phyloP scores from a whole-genome alignment of 1,284 basidiomycete species.

The Earliella scabrosa region DNA sequence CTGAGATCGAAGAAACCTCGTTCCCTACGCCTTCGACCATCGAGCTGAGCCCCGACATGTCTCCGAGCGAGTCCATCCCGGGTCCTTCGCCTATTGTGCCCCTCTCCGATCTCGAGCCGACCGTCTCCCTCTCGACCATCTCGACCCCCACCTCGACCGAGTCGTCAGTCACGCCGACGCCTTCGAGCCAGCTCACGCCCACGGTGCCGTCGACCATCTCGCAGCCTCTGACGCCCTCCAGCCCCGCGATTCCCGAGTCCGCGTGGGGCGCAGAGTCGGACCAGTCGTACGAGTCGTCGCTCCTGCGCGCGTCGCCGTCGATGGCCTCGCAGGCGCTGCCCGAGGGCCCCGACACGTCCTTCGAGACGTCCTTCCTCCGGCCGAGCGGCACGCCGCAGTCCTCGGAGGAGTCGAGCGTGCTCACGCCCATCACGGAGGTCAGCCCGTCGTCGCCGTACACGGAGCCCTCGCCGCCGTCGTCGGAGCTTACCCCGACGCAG shows the following conservation, averaged over 20 bases:
- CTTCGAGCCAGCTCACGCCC: conserved; percentile 36
- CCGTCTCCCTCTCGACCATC: conserved; percentile 28
- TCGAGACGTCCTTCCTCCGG: conserved; percentile 53
- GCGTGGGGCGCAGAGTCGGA: conserved; percentile 65
- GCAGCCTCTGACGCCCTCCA: conserved; percentile 30
- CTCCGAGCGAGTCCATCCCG: conserved; percentile 22
- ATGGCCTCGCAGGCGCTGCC: conserved; percentile 57
- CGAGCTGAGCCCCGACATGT: conserved; percentile 6
- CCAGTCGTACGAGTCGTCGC: conserved; percentile 69
- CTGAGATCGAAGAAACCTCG: neutral
- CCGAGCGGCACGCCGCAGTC: conserved; percentile 43
- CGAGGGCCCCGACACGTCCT: conserved; percentile 63
- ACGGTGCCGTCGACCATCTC: conserved; percentile 33
- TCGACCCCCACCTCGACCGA: conserved; percentile 38
- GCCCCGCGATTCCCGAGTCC: conserved; percentile 45
- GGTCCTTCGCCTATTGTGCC: conserved; percentile 33
- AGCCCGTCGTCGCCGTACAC: conserved; percentile 32
- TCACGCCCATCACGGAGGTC: conserved; percentile 42
- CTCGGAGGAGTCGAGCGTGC: conserved; percentile 30
- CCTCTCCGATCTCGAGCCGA: conserved; percentile 23
- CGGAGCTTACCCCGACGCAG: conserved; percentile 35
- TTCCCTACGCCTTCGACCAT: conserved; percentile 15
- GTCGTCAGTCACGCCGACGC: conserved; percentile 41
- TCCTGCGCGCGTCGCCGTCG: conserved; percentile 69
- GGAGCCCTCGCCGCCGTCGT: conserved; percentile 31